Evolutionary conservation across 495 filamentous ascomycete genomes (phyloP).

Genomic region (Penicillium soppii): DNA sequence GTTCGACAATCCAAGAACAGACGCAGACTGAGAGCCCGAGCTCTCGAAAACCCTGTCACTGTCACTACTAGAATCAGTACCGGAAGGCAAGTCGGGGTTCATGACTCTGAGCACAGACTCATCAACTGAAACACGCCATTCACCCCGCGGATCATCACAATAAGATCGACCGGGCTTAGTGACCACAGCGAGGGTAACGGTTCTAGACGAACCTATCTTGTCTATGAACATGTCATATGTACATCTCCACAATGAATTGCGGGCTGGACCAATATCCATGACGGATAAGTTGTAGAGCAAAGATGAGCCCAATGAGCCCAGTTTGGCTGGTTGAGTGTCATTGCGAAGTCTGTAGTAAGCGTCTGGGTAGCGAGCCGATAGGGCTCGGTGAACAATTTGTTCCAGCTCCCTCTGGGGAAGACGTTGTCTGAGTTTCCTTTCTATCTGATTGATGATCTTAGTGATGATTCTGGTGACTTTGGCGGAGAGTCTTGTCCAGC

Average conservation of each 20-base stretch:
- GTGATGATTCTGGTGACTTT: neutral
- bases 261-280: neutral
- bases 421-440: neutral
- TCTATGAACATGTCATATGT: neutral
- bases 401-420: neutral
- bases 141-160: neutral
- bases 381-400: neutral
- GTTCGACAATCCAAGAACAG: no score
- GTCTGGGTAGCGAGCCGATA: neutral
- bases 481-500: neutral
- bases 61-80: neutral
- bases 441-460: neutral
- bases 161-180: neutral
- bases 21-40: no score
- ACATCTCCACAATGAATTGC: neutral
- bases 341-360: neutral
- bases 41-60: no score
- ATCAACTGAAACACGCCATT: neutral
- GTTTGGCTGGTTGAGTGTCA: neutral
- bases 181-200: neutral
- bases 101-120: neutral
- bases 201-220: no score
- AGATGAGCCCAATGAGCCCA: neutral
- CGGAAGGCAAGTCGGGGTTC: neutral
- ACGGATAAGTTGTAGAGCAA: neutral